A percentile compares a stretch with the other conserved stretches of the same genome.
These are phyloP conservation scores for Stramenopiles sp. DNA, from an alignment of 352 stramenopile species.

Conservation along the genomic window DNA sequence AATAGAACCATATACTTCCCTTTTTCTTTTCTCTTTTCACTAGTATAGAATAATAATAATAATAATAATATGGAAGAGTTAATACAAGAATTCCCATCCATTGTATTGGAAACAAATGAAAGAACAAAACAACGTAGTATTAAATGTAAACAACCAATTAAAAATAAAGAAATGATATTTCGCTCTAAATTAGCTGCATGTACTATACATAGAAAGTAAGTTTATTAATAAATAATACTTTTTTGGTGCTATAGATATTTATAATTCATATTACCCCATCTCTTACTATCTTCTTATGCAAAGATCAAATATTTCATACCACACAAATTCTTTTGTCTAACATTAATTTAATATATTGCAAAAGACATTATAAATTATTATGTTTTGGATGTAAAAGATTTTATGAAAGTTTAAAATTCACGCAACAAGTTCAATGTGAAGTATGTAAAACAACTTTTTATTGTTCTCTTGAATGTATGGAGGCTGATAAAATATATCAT, in stretches of 20 bases:
- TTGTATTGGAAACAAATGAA: neutral
- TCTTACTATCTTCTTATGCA: too few relatives aligned
- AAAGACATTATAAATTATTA: neutral
- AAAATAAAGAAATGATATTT: neutral
- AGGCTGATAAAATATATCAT: neutral
- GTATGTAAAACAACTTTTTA: neutral
- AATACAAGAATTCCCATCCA: neutral
- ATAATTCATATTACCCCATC: too few relatives aligned
- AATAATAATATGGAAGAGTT: neutral
- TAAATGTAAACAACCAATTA: neutral
- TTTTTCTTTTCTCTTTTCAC: too few relatives aligned
- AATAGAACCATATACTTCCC: too few relatives aligned
- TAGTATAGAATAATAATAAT: too few relatives aligned
- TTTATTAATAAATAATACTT: too few relatives aligned
- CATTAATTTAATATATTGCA: too few relatives aligned
- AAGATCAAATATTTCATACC: too few relatives aligned
- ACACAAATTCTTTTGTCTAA: too few relatives aligned
- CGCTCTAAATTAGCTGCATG: neutral
- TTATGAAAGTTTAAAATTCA: neutral
- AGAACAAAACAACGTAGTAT: neutral
- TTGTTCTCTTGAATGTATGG: neutral
- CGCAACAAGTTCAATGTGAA: neutral
- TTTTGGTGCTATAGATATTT: too few relatives aligned
- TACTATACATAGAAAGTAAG: neutral
- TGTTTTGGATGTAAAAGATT: neutral